Base-by-base conservation (phyloP, 495 filamentous ascomycete genomes). In the Trichoderma parareesei region DNA sequence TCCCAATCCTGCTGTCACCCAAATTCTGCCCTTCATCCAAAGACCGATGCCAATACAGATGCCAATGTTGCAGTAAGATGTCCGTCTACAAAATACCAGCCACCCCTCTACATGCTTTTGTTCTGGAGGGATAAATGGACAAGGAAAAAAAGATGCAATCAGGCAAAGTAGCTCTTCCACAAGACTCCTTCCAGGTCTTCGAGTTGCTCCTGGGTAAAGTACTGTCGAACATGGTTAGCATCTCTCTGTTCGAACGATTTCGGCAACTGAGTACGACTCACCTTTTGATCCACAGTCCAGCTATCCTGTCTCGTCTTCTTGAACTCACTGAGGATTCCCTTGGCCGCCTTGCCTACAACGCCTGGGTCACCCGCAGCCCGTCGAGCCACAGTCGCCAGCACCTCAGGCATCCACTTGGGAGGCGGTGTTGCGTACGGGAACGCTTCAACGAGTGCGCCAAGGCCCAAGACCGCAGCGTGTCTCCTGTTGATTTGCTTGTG, bases 141-240 rank as follows among this genome's bases (percentile, higher is more conserved):
- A 18, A 48, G 44, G 11, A 57, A 8, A 13, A 35, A 37, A 35
- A 57, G 11, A 13, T 33, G 7, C 13, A 16, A 57, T 71, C 66
- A 98, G 64, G 94, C 94, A 80, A 98, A 99, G 73, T 99, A 99
- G 72, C 92, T 96, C 87, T 98, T 98, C 95, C 95, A 99, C 65
- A 99, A 80, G 44, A 98, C 95, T 53, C 94, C 94, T 69, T 96
- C 93, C 27, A 98, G 78, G 73, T 98, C 93, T 73, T 97, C 94
- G 1, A 98, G 82, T 71, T 98, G 94, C 68, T 97, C 93, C 20
- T 85, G 76, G 2, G 90, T 90, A 70, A 98, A 98, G 60, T 91
- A 93, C 93, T 98, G 69, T 37, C 60, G 5, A 61, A 43, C 71
- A 59, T 63, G 66, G 67, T 81, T 76, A 81, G 73, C 42, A 67